A percentile compares a stretch with the other conserved stretches of the same genome.
These are phyloP conservation scores for Cercospora zeina DNA, from an alignment of 2,329 filamentous ascomycete species.

Conservation along the genomic window DNA sequence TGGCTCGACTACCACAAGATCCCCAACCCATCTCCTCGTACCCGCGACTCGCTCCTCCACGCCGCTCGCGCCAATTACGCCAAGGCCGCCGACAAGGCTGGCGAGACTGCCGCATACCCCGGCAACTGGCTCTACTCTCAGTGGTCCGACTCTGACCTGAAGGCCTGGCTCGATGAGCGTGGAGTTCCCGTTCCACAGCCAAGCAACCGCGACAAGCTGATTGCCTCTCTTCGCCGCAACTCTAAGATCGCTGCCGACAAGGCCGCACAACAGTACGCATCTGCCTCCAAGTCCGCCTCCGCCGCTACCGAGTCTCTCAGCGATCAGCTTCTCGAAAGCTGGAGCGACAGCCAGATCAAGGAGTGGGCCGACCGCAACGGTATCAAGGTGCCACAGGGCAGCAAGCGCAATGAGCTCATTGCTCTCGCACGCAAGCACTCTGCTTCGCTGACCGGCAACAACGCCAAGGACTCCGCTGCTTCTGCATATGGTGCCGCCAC, in stretches of 20 bases:
- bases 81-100: conserved; percentile 68
- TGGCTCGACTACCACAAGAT: conserved; percentile 89
- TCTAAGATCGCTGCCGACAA: conserved; percentile 57
- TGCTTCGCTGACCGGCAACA: conserved; percentile 64
- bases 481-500: conserved; percentile 50
- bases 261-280: conserved; percentile 61
- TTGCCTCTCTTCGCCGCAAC: conserved; percentile 88
- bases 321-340: conserved; percentile 82
- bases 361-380: conserved; percentile 89
- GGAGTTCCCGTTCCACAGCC: conserved; percentile 86
- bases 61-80: conserved; percentile 82
- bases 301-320: conserved; percentile 72
- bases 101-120: conserved; percentile 80
- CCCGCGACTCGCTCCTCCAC: conserved; percentile 77
- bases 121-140: conserved; percentile 90
- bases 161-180: conserved; percentile 87
- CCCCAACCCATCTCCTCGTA: conserved; percentile 81
- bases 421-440: conserved; percentile 88
- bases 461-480: conserved; percentile 43
- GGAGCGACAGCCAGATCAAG: conserved; percentile 88
- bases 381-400: conserved; percentile 87
- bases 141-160: conserved; percentile 92
- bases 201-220: conserved; percentile 77
- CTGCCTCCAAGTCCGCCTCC: conserved; percentile 57
- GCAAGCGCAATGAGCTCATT: conserved; percentile 82